Conservation (phyloP, 306 rosid species). For the Ormosia semicastrata region DNA sequence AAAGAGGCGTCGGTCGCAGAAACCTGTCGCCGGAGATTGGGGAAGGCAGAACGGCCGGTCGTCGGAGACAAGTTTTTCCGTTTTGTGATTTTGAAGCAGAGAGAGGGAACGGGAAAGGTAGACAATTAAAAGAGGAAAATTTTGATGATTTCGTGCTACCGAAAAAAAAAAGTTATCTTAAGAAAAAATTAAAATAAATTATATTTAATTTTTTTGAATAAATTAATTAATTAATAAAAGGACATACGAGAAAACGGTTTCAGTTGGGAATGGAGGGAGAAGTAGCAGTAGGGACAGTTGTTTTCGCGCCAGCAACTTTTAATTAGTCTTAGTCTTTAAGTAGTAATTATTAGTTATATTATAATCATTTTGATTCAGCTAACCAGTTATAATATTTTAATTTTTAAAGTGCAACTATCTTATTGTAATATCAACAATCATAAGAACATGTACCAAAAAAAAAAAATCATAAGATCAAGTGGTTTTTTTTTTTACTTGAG, state of each 20-base stretch:
- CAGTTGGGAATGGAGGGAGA: slow-evolving; percentile 33
- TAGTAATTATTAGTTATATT: not conserved
- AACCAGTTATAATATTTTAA: not conserved
- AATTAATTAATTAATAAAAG: not conserved
- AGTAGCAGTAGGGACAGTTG: slow-evolving; percentile 20
- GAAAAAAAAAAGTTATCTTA: not conserved
- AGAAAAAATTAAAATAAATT: not conserved
- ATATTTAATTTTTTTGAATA: not conserved
- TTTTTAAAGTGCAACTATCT: not conserved
- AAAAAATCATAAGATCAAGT: too few species aligned
- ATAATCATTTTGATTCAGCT: not conserved
- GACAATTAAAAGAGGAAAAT: not conserved
- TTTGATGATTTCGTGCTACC: not conserved
- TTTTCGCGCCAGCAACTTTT: slow-evolving; percentile 70
- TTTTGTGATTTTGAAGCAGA: not conserved
- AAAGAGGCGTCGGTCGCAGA: not conserved
- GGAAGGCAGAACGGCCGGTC: not conserved
- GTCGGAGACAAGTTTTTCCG: slow-evolving; percentile 29
- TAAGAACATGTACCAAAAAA: too few species aligned
- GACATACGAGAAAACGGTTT: slow-evolving; percentile 44
- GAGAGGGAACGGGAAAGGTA: not conserved
- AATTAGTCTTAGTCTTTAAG: not conserved
- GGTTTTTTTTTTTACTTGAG: too few species aligned
- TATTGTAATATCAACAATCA: not conserved
- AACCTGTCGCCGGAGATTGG: slow-evolving; percentile 6